Percentiles rank a stretch among this genome's conserved stretches.
Conservation (phyloP, 2,329 filamentous ascomycete genomes). For the Elsinoe arachidis region DNA sequence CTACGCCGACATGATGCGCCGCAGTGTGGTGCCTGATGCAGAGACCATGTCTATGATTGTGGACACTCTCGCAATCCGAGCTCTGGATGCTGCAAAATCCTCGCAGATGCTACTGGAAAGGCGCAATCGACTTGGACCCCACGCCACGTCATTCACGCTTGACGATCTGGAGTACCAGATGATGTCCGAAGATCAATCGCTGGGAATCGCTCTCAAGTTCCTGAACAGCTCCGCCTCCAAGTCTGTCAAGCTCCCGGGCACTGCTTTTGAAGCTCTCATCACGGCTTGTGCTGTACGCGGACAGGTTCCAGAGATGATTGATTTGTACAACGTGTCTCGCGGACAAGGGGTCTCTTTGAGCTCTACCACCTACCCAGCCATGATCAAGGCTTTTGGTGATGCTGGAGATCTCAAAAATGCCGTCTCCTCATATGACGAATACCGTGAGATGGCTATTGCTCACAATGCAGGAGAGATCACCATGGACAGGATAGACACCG, state of each 20-base stretch:
- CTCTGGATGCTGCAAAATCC: conserved; percentile 65
- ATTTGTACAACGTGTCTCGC: conserved; percentile 88
- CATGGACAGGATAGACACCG: conserved; percentile 64
- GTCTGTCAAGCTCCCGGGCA: conserved; percentile 61
- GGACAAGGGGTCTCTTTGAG: conserved; percentile 62
- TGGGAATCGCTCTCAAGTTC: conserved; percentile 75
- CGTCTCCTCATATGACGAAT: conserved; percentile 92
- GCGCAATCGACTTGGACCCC: conserved; percentile 72
- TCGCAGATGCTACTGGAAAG: conserved; percentile 72
- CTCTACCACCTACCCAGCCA: conserved; percentile 75
- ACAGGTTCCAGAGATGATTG: conserved; percentile 78
- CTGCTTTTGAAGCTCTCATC: conserved; percentile 79
- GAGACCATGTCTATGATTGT: conserved; percentile 85
- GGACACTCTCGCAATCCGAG: conserved; percentile 68
- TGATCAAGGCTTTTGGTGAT: conserved; percentile 89
- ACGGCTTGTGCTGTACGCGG: conserved; percentile 77
- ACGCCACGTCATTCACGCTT: conserved; percentile 81
- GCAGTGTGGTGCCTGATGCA: conserved; percentile 70
- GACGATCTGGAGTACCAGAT: conserved; percentile 82
- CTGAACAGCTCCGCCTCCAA: conserved; percentile 64
- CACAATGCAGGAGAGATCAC: conserved; percentile 66
- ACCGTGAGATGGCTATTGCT: conserved; percentile 77
- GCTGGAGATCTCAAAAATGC: conserved; percentile 76
- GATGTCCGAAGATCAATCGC: conserved; percentile 74
- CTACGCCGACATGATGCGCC: conserved; percentile 90